Base-by-base conservation (phyloP, 495 filamentous ascomycete genomes). In the Chaetomium tenue region DNA sequence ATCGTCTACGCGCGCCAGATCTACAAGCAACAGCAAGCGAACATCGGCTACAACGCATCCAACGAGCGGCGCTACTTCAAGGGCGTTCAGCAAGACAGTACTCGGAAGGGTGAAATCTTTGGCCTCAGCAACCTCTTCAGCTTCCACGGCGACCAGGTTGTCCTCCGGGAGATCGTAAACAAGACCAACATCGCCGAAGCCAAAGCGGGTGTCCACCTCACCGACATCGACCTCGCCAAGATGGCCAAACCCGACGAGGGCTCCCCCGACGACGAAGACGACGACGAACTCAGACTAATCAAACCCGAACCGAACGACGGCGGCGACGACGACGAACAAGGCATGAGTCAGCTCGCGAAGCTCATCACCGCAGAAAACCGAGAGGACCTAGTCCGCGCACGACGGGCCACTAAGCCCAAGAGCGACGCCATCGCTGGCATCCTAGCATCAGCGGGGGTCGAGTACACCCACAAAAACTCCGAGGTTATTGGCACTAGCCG, bases 1-100 rank as follows among this genome's bases (percentile, higher is more conserved):
- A 96, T 97, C 65, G 91, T 97, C 40, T 98, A 98, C 70, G 94
- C 94, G 0, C 84, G 94, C 12, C 94, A 98, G 71, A 96, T 98
- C 61, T 98, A 98, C 79, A 98, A 98, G 72, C 94, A 98, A 71
- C 94, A 98, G 70, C 94, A 98, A 72, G 94, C 94, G 3, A 97
- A 96, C 69, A 98, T 98, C 57, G 94, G 91, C 1, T 98, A 98
- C 74, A 96, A 88, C 39, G 94, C 94, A 9, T 92, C 88, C 48
- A 89, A 86, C 33, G 94, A 98, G 74, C 88, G 94, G 2, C 85
- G 94, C 11, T 98, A 98, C 76, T 98, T 98, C 80, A 92, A 90
- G 69, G 94, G 94, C 46, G 91, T 98, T 0, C 91, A 95, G 74
- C 89, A 93, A 50, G 86, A 91, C 66, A 85, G 85, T 57, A 86